phyloP scores from a whole-genome alignment of 106 monocot genomes.

The Cymbidium sinense region DNA sequence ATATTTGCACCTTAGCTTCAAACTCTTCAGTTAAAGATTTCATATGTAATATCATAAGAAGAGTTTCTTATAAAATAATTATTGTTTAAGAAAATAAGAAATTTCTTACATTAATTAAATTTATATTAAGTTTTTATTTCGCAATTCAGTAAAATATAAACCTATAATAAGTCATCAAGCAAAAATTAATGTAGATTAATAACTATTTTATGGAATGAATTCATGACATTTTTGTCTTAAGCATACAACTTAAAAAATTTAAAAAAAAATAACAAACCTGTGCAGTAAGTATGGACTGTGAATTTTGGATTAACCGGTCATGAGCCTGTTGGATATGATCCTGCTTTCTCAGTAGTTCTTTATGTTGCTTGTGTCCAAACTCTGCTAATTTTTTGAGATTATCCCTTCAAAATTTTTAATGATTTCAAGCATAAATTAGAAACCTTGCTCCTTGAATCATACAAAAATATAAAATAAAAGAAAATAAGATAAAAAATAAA shows the following conservation, averaged over 20 bases:
- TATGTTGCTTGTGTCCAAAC: slow-evolving; percentile 64
- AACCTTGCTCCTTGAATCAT: not conserved
- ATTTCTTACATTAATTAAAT: not conserved
- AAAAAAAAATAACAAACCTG: slow-evolving; percentile 38
- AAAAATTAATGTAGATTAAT: too few relatives aligned
- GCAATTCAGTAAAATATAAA: too few relatives aligned
- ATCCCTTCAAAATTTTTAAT: slow-evolving; percentile 31
- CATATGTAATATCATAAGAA: not conserved
- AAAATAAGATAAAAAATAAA: not conserved
- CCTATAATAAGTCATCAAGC: too few relatives aligned
- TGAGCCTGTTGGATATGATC: slow-evolving; percentile 68
- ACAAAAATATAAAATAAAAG: not conserved
- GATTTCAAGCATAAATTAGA: not conserved
- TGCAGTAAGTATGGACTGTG: slow-evolving; percentile 73
- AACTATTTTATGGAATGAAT: too few relatives aligned
- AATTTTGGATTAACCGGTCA: slow-evolving; percentile 60
- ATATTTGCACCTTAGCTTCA: not conserved
- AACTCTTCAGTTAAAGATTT: too few relatives aligned
- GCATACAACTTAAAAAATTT: too few relatives aligned
- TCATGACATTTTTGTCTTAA: too few relatives aligned
- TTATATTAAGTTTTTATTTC: not conserved
- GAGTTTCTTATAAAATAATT: not conserved
- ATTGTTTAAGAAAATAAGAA: not conserved
- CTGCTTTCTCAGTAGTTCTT: slow-evolving; percentile 55
- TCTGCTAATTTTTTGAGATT: slow-evolving; percentile 61